Percentiles rank a stretch among this genome's conserved stretches.
Conservation (phyloP, 768 basidiomycete genomes). For the Leucosporidium scottii region DNA sequence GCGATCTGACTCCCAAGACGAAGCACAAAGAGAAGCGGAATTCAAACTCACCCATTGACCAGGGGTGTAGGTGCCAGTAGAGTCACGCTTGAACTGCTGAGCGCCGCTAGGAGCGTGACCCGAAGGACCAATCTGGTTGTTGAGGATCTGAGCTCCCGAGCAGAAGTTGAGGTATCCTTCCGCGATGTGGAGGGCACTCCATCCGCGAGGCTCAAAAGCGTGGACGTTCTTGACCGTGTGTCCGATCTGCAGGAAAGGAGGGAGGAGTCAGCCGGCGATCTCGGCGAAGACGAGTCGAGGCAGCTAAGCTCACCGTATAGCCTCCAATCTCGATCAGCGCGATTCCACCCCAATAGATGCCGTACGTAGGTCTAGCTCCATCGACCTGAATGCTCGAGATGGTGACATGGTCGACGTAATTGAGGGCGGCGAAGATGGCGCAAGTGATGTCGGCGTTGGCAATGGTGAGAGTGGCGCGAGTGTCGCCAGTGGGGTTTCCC, state of each 20-base stretch:
- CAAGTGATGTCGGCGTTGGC: background rate
- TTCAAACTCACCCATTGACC: slow-evolving; percentile 15
- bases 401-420: background rate
- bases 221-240: slow-evolving; percentile 32
- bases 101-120: slow-evolving; percentile 32
- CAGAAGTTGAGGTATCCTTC: slow-evolving; percentile 30
- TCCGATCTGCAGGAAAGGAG: background rate
- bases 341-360: background rate
- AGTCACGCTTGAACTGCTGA: slow-evolving; percentile 24
- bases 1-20: too few species aligned
- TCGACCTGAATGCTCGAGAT: slow-evolving; percentile 13
- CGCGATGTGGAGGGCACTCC: background rate
- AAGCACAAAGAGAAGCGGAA: background rate
- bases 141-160: slow-evolving; percentile 25
- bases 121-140: slow-evolving; percentile 35
- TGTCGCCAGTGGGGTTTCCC: slow-evolving; percentile 3
- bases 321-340: slow-evolving; percentile 16
- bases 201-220: slow-evolving; percentile 32
- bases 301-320: background rate
- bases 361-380: background rate
- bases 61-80: slow-evolving; percentile 10
- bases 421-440: slow-evolving; percentile 10
- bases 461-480: slow-evolving; percentile 11
- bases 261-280: too few species aligned
- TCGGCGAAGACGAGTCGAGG: background rate